Evolutionary conservation across 257 asterid genomes (phyloP), one percentile per base, ranked within the genome.

Genomic region (Fraxinus anomala): DNA sequence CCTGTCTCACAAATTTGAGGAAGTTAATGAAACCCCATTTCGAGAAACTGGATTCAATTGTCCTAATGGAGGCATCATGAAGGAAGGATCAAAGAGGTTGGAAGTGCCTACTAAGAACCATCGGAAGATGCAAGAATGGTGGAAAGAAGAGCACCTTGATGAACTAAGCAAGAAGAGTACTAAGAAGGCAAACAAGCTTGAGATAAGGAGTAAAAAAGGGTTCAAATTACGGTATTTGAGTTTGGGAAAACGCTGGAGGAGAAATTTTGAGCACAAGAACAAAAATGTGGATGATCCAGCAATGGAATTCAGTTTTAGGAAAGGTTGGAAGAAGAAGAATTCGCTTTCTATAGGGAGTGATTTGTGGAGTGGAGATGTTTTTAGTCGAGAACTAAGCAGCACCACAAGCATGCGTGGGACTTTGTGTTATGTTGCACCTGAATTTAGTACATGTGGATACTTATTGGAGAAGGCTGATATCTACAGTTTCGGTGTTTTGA

Each of bases 321-420:
- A 83, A 72, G 95, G 96, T 16, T 85, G 91, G 83, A 90, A 75
- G 79, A 87, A 80, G 84, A 86, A 91, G 33, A 23, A 24, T n/a
- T 78, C 87, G 0, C 92, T 51, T 47, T 92, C 94, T 0, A 76
- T 82, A 65, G 89, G 89, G 24, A 90, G 96, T 44, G 98, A 89
- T 10, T 23, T 61, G 68, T 91, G 93, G 87, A 94, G 98, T 9
- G 97, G 96, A 21, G 98, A 96, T 88, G 77, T 90, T 14, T 92
- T 92, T 56, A 96, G 99, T 78, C 85, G 97, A 23, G 98, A 93
- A 36, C 65, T 96, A 42, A 92, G 99, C 74, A 96, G 99, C 94
- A 92, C 98, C 3, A 96, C 97, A 6, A 96, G 99, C 86, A 93
- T 93, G 99, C 88, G 99, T 74, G 99, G 99, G 24, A 96, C 99